Percentiles rank a stretch among this genome's conserved stretches.
Conservation (phyloP, 1,284 basidiomycete genomes). For the Papiliotrema nemorosa region DNA sequence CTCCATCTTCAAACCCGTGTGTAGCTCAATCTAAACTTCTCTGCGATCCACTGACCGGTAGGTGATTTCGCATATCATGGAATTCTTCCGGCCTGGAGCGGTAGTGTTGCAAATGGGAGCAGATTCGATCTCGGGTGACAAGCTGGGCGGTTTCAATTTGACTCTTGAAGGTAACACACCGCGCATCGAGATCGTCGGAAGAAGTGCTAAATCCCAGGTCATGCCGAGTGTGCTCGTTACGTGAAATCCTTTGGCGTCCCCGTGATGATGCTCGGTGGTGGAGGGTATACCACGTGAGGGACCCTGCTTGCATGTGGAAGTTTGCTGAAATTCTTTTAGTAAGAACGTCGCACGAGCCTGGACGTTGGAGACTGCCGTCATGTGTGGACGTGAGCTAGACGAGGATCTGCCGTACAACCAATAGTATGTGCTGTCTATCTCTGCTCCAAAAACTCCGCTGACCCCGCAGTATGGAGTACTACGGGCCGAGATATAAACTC, state of each 20-base stretch:
- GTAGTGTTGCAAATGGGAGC: constrained; percentile 97
- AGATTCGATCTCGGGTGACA: constrained; percentile 96
- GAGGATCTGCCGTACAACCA: constrained; percentile 88
- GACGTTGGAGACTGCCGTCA: constrained; percentile 96
- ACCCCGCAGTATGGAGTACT: constrained; percentile 79
- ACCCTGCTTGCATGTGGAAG: constrained; percentile 9
- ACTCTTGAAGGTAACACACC: constrained; percentile 82
- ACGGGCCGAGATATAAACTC: constrained; percentile 89
- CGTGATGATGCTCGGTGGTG: constrained; percentile 89
- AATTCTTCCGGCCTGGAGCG: constrained; percentile 90
- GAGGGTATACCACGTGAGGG: constrained; percentile 75
- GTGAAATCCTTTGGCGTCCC: constrained; percentile 96
- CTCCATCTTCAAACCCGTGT: constrained; percentile 89
- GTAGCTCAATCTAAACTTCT: constrained; percentile 65
- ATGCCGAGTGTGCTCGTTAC: constrained; percentile 95
- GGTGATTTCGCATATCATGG: constrained; percentile 94
- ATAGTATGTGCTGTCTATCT: constrained; percentile 53
- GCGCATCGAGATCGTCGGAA: constrained; percentile 89
- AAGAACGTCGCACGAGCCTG: constrained; percentile 94
- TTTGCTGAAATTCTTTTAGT: constrained; percentile 8
- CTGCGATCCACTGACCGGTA: constrained; percentile 35
- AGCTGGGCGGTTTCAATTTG: constrained; percentile 92
- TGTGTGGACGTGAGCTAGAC: constrained; percentile 80
- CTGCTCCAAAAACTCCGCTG: background rate
- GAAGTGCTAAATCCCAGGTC: constrained; percentile 99